Percentiles rank a stretch among this genome's conserved stretches.
phyloP scores from a whole-genome alignment of 1,284 basidiomycete species.

The Peniophora sp. region DNA sequence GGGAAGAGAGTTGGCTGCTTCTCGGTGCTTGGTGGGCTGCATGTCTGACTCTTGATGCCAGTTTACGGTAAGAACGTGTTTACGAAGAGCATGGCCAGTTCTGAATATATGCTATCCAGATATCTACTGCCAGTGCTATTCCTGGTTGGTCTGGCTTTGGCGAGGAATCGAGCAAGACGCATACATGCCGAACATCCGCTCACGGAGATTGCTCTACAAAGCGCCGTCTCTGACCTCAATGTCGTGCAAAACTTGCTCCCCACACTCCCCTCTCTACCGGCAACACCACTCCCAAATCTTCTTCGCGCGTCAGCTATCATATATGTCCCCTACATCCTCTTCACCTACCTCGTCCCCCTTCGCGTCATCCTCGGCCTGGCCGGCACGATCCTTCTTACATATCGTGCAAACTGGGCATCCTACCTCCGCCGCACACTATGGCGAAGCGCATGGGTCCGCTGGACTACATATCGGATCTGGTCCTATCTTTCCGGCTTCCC shows the following conservation, averaged over 20 bases:
- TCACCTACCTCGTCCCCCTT: constrained; percentile 49
- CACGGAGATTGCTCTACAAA: constrained; percentile 59
- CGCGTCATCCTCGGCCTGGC: constrained; percentile 49
- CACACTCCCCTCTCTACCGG: constrained; percentile 13
- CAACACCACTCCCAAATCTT: constrained; percentile 25
- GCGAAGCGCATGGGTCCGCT: constrained; percentile 62
- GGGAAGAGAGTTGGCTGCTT: constrained; percentile 63
- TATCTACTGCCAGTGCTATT: constrained; percentile 36
- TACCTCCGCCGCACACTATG: constrained; percentile 46
- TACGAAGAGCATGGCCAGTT: too few species aligned
- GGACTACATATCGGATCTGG: constrained; percentile 41
- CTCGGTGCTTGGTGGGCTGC: constrained; percentile 70
- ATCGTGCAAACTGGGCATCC: constrained; percentile 58
- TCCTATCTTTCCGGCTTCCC: constrained; percentile 45
- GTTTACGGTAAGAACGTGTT: constrained; percentile 43
- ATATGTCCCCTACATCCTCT: constrained; percentile 52
- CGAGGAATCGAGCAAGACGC: constrained; percentile 17
- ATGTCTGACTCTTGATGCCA: constrained; percentile 55
- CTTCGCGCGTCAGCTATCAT: constrained; percentile 40
- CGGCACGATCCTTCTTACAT: constrained; percentile 53
- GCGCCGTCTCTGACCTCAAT: constrained; percentile 46
- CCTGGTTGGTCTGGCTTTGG: constrained; percentile 24
- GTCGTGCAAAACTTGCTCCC: constrained; percentile 46
- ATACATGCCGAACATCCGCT: constrained; percentile 26
- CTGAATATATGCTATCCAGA: constrained; percentile 20